Evolutionary conservation across 331 rosid genomes (phyloP), one percentile per base, ranked within the genome.

Genomic region (Quercus phellos): DNA sequence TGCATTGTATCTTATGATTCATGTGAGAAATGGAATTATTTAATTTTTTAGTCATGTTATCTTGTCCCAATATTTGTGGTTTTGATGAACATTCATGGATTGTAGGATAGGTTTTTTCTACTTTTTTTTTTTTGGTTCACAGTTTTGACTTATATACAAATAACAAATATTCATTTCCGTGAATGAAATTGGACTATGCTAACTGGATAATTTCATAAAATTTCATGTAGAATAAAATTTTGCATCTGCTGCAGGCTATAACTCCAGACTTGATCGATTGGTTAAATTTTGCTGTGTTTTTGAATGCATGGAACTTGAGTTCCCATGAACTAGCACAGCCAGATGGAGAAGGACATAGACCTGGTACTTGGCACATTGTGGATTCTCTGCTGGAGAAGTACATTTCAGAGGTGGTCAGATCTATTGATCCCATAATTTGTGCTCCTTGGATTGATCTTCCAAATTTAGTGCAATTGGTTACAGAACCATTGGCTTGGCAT

Each of bases 401-500:
- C 86, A 83, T 90, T 51, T 63, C 55, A 63, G 93, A 84, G 74
- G 78, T 75, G 78, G 83, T 90, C 59, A 84, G 74, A 75, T 83
- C 89, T 43, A 77, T 79, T 56, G 89, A 84, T 63, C 81, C 87
- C 72, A 68, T 79, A 73, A 80, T 87, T 26, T 87, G 72, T 79
- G 81, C 89, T 82, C 87, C 93, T 58, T 85, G 89, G 78, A 75
- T 53, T 70, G 85, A 86, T 64, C 56, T 91, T 72, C 83, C 90
- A 66, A 80, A 85, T 82, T 76, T 95, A 77, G 84, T 90, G 77
- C 94, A 89, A 83, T 53, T 95, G 83, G 88, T 95, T 81, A 83
- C 93, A 11, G 99, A 89, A 85, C 96, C 99, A 30, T 80, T 95
- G 83, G 94, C 97, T 4, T 95, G 99, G 99, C 98, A 93, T 69